phyloP scores from a whole-genome alignment of 352 stramenopile species.

The Phytophthora multivora region DNA sequence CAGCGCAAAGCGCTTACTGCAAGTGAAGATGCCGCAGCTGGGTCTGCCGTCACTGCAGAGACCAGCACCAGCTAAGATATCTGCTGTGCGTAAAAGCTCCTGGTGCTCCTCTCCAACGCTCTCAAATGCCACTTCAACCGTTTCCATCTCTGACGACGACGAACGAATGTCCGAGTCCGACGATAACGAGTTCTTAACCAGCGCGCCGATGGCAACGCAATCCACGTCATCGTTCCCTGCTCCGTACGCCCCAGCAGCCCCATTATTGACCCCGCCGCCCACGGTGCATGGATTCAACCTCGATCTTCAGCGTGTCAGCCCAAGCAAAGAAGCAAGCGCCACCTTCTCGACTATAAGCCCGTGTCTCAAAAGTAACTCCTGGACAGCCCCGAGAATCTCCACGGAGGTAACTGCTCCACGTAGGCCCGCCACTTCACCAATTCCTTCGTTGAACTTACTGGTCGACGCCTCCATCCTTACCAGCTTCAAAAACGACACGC shows the following conservation, averaged over 20 bases:
- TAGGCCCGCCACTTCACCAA: conserved; percentile 16
- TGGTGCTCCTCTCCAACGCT: conserved; percentile 34
- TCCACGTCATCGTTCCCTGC: conserved; percentile 8
- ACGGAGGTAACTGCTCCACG: neutral
- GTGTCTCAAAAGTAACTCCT: conserved; percentile 22
- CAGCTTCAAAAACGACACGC: conserved; percentile 58
- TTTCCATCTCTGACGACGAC: conserved; percentile 35
- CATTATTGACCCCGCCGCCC: conserved; percentile 51
- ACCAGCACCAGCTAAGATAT: conserved; percentile 16
- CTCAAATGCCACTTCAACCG: conserved; percentile 25
- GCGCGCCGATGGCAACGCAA: conserved; percentile 8
- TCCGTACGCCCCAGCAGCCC: conserved; percentile 14
- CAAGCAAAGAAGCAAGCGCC: conserved; percentile 31
- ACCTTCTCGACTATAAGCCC: conserved; percentile 7
- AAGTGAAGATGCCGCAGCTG: conserved; percentile 58
- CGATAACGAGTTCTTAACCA: conserved; percentile 20
- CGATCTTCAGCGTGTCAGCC: conserved; percentile 47
- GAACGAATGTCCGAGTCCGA: conserved; percentile 38
- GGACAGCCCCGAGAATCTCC: conserved; percentile 23
- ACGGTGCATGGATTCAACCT: conserved; percentile 54
- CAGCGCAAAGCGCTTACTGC: conserved; percentile 74
- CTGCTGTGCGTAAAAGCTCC: conserved; percentile 12
- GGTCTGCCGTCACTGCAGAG: conserved; percentile 17
- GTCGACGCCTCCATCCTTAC: conserved; percentile 74
- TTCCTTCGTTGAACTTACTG: conserved; percentile 73